Base-by-base conservation (phyloP, 23 red algal genomes). In the Gracilariopsis chorda region DNA sequence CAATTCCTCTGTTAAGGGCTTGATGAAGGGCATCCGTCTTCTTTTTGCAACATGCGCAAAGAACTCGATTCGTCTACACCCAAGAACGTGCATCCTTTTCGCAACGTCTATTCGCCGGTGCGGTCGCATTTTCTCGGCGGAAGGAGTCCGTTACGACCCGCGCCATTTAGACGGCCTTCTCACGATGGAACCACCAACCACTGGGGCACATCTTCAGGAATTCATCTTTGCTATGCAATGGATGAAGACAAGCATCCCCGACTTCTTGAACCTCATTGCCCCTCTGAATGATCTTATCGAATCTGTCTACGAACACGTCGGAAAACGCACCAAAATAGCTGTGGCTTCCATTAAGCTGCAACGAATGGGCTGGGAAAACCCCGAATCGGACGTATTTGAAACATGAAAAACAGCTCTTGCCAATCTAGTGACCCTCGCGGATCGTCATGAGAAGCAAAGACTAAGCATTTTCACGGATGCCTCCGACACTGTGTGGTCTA, bases 291-390 rank as follows among this genome's bases (percentile, higher is more conserved):
- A 7, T 48, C 75, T 80, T 10, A 24, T 80, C 4, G 75, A 80
- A 52, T 51, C 75, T 23, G 75, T 39, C 8, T 80, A 52, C 75
- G 37, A 48, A 27, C 49, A 80, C 44, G 39, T 9, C 43, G 43
- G 75, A 45, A 80, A 80, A 35, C 43, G 75, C 33, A 80, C 39
- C 11, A 80, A 80, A 48, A 4, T 9, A 48, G 75, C 43, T 53
- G 46, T 80, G n/a, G n/a, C n/a, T n/a, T n/a, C n/a, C n/a, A n/a
- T n/a, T n/a, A n/a, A n/a, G n/a, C n/a, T n/a, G n/a, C n/a, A n/a
- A n/a, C n/a, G n/a, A n/a, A n/a, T n/a, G n/a, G n/a, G n/a, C n/a
- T n/a, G n/a, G n/a, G n/a, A n/a, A n/a, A n/a, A n/a, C n/a, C n/a
- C n/a, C n/a, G n/a, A n/a, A n/a, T n/a, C n/a, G n/a, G n/a, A n/a